Evolutionary conservation across 139 green algal species (phyloP), one percentile per base, ranked within the genome.

Genomic region (Haematococcus lacustris): DNA sequence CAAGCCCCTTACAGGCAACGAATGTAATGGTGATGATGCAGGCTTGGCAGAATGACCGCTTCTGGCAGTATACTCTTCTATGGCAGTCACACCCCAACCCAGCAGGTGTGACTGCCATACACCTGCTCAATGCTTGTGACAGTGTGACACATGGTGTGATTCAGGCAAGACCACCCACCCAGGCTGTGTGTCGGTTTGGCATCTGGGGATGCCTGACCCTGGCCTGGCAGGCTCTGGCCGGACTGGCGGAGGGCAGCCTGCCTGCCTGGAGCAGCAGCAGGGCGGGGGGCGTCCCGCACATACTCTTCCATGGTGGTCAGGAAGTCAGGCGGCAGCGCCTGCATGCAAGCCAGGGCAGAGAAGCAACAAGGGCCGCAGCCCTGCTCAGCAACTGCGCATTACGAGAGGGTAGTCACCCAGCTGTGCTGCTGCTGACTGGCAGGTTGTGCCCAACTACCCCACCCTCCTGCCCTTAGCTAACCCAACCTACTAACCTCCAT

Each of bases 291-390:
- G 34, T 89, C 78, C 39, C 79, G 71, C 6, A 84, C 74, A 61
- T 97, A 97, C 35, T 92, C 86, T 75, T 97, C 87, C 91, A 98
- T 95, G 28, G 85, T 87, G 2, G 73, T 68, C 43, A 97, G 68
- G 80, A 98, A 98, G 78, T 95, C 91, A 38, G 80, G 21, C 2
- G 93, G 91, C 43, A 91, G 88, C 33, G 86, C 74, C 67, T 88
- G 77, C 50, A 91, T 7, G 73, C 1, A 39, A 30, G 57, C 47
- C 40, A 53, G 33, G 30, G 38, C 5, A 34, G 32, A 40, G n/a
- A n/a, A n/a, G n/a, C n/a, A n/a, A n/a, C n/a, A n/a, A n/a, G n/a
- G n/a, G n/a, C n/a, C n/a, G n/a, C n/a, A n/a, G n/a, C n/a, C n/a
- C n/a, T n/a, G n/a, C n/a, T n/a, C n/a, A n/a, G n/a, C n/a, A n/a